These are phyloP conservation scores for Entonaema liquescens DNA, from an alignment of 495 filamentous ascomycete genomes.

Conservation along the genomic window DNA sequence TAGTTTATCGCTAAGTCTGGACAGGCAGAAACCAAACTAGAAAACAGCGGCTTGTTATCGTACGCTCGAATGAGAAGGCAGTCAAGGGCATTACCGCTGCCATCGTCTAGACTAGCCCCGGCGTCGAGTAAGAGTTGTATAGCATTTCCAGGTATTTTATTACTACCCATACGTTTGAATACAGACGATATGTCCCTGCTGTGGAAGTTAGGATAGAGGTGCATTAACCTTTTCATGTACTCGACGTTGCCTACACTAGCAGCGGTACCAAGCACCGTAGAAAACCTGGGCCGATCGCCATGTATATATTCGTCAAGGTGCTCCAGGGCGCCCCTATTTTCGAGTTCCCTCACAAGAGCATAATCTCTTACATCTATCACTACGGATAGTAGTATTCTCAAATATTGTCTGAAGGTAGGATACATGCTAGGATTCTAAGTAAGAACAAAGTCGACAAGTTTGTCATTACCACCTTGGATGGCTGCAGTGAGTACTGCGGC, in stretches of 20 bases:
- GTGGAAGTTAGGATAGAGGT: neutral
- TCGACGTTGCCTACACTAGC: conserved; percentile 13
- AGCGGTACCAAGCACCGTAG: conserved; percentile 5
- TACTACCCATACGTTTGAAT: neutral
- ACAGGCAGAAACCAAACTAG: neutral
- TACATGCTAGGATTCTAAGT: conserved; percentile 8
- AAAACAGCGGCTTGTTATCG: neutral
- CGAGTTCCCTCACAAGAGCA: conserved; percentile 5
- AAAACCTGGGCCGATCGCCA: neutral
- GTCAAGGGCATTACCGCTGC: neutral
- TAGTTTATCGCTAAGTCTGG: neutral
- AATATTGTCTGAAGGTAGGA: no score
- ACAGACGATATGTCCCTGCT: neutral
- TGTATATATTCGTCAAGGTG: neutral
- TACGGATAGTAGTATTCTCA: conserved; percentile 11
- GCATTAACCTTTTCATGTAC: conserved; percentile 8
- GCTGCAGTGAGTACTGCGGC: conserved; percentile 18
- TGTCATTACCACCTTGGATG: conserved; percentile 6
- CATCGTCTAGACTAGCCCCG: neutral
- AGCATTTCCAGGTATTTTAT: neutral
- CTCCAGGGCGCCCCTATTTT: conserved; percentile 16
- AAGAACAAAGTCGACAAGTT: conserved; percentile 20
- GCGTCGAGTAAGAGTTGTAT: conserved; percentile 1
- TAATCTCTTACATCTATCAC: conserved; percentile 6
- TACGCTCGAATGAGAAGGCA: neutral